Percentiles rank a stretch among this genome's conserved stretches.
Conservation (phyloP, 805 yeast species). For the Candida boleticola region DNA sequence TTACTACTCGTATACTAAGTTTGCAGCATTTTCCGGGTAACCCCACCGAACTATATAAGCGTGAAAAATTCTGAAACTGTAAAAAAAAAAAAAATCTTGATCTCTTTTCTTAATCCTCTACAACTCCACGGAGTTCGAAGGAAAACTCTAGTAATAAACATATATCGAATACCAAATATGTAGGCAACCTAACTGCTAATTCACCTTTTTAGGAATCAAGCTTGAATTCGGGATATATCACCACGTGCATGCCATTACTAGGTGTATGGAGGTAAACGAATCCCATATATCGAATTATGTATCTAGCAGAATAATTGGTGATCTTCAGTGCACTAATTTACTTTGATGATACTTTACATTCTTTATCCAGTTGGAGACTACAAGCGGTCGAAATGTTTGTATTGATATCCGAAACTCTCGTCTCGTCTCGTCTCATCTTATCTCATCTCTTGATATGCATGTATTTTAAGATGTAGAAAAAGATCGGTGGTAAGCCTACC, state of each 20-base stretch:
- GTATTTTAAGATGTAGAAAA: no score
- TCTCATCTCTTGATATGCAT: no score
- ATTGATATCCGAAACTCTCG: not conserved
- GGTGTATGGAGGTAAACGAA: conserved; percentile 42
- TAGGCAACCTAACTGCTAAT: no score
- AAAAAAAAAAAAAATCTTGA: no score
- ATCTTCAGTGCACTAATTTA: conserved; percentile 13
- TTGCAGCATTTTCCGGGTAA: conserved; percentile 1
- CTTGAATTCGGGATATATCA: conserved; percentile 33
- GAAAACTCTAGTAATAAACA: no score
- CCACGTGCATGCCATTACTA: conserved; percentile 33
- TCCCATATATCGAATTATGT: conserved; percentile 26
- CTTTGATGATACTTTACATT: conserved; percentile 28
- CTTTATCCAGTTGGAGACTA: not conserved
- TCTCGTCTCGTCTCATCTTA: not conserved
- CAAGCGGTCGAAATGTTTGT: no score
- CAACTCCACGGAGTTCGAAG: no score
- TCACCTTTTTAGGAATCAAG: no score
- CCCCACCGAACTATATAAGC: not conserved
- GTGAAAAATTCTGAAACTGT: not conserved
- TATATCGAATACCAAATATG: no score
- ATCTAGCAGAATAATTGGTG: conserved; percentile 27
- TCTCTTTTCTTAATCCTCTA: no score
- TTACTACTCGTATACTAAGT: no score
- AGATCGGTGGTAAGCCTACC: no score